Evolutionary conservation across 352 stramenopile species (phyloP).

Genomic region (Hyaloperonospora arabidopsidis): DNA sequence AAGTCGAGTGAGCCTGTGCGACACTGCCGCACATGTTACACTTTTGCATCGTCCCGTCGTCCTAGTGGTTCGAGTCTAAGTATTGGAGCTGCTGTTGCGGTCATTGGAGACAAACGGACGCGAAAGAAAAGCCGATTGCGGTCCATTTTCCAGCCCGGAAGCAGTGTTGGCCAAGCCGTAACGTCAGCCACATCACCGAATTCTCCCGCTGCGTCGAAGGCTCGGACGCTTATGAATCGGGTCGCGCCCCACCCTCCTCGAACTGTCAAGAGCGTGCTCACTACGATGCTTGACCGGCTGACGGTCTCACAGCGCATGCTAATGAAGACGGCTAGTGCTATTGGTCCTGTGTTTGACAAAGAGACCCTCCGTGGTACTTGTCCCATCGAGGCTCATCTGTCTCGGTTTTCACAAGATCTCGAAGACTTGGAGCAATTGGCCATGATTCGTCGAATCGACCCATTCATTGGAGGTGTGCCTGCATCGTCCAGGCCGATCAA

Average conservation of each 20-base stretch:
- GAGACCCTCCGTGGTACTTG: conserved; percentile 59
- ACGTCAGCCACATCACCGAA: conserved; percentile 11
- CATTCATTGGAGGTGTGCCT: conserved; percentile 62
- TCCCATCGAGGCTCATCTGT: conserved; percentile 66
- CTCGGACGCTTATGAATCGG: conserved; percentile 54
- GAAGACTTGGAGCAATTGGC: conserved; percentile 62
- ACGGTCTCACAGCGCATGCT: conserved; percentile 80
- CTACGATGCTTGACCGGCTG: conserved; percentile 74
- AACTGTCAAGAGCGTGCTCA: conserved; percentile 81
- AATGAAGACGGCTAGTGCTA: conserved; percentile 81
- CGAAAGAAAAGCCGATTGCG: conserved; percentile 45
- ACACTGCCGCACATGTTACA: conserved; percentile 73
- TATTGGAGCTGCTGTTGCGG: conserved; percentile 26
- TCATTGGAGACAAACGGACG: conserved; percentile 22
- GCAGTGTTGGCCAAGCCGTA: conserved; percentile 11
- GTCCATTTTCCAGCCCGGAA: conserved; percentile 49
- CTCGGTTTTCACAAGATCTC: conserved; percentile 55
- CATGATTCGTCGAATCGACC: conserved; percentile 76
- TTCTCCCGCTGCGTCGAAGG: conserved; percentile 5
- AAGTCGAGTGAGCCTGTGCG: conserved; percentile 51
- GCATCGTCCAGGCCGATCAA: conserved; percentile 18
- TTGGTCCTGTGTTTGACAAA: conserved; percentile 69
- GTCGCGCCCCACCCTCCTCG: conserved; percentile 58
- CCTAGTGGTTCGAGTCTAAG: conserved; percentile 45
- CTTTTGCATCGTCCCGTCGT: conserved; percentile 55